Evolutionary conservation across 2,329 filamentous ascomycete species (phyloP).

Genomic region (Neonectria magnoliae): DNA sequence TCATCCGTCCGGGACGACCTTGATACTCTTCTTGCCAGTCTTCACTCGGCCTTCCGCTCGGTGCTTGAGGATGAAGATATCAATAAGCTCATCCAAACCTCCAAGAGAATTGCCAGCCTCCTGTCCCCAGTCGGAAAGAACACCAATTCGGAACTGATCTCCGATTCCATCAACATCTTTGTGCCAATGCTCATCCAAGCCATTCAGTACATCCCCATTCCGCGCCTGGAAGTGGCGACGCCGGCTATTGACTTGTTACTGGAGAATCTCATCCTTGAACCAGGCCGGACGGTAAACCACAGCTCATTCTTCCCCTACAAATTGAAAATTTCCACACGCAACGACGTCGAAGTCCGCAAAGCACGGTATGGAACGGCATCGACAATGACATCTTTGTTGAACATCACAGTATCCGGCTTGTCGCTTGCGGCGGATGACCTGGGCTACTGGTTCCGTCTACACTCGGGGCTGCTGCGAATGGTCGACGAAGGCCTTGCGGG

Average conservation of each 20-base stretch:
- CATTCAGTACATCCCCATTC: conserved; percentile 89
- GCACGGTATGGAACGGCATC: conserved; percentile 71
- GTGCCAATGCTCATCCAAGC: conserved; percentile 79
- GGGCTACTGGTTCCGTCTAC: conserved; percentile 87
- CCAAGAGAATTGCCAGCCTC: conserved; percentile 73
- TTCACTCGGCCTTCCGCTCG: conserved; percentile 73
- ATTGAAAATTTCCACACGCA: conserved; percentile 83
- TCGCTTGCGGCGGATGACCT: conserved; percentile 87
- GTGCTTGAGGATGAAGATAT: conserved; percentile 79
- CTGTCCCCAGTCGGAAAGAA: conserved; percentile 73
- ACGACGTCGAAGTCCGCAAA: conserved; percentile 87
- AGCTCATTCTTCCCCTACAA: conserved; percentile 91
- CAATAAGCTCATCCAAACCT: conserved; percentile 72
- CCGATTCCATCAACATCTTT: conserved; percentile 82
- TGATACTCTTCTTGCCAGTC: conserved; percentile 75
- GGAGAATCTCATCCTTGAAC: conserved; percentile 91
- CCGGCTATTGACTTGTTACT: conserved; percentile 86
- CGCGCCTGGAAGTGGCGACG: conserved; percentile 85
- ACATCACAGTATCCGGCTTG: conserved; percentile 82
- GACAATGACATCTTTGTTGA: conserved; percentile 74
- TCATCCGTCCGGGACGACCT: conserved; percentile 78
- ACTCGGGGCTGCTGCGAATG: conserved; percentile 78
- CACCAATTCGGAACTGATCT: conserved; percentile 76
- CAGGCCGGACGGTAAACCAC: conserved; percentile 83
- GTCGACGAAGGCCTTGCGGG: conserved; percentile 86